Conservation (phyloP, 331 rosid species). For the Quercus phellos region DNA sequence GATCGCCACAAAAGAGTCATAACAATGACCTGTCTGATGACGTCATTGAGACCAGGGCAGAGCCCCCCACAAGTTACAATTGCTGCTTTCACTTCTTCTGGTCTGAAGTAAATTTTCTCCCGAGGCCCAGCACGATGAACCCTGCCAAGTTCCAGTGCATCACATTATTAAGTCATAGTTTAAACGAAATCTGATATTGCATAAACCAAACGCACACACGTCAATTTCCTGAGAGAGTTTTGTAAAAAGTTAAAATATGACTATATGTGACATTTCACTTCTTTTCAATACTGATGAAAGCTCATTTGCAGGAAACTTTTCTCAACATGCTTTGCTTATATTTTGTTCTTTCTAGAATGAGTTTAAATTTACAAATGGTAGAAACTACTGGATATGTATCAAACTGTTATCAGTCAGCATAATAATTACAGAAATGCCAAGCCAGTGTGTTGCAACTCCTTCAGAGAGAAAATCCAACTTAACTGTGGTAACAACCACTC, state of each 20-base stretch:
- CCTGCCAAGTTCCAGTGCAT: slow-evolving; percentile 42
- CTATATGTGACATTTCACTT: not conserved
- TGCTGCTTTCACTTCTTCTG: slow-evolving; percentile 95
- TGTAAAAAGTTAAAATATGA: no score
- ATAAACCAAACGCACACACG: not conserved
- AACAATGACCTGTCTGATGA: slow-evolving; percentile 81
- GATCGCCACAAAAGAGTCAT: not conserved
- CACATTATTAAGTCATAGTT: not conserved
- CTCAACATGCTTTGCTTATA: not conserved
- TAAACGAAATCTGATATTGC: not conserved
- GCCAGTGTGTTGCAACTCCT: not conserved
- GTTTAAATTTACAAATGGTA: no score
- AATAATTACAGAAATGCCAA: not conserved
- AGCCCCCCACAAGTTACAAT: slow-evolving; percentile 98
- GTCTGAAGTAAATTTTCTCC: slow-evolving; percentile 82
- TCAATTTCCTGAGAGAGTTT: not conserved
- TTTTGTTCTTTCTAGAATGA: not conserved
- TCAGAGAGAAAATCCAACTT: not conserved
- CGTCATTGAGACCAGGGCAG: slow-evolving; percentile 99
- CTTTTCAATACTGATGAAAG: not conserved
- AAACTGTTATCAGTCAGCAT: not conserved
- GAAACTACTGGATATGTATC: not conserved
- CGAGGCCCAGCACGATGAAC: slow-evolving; percentile 99
- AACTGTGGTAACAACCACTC: not conserved
- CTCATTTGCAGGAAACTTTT: not conserved